Conservation (phyloP, 345 rosid genomes). For the Pistacia atlantica region DNA sequence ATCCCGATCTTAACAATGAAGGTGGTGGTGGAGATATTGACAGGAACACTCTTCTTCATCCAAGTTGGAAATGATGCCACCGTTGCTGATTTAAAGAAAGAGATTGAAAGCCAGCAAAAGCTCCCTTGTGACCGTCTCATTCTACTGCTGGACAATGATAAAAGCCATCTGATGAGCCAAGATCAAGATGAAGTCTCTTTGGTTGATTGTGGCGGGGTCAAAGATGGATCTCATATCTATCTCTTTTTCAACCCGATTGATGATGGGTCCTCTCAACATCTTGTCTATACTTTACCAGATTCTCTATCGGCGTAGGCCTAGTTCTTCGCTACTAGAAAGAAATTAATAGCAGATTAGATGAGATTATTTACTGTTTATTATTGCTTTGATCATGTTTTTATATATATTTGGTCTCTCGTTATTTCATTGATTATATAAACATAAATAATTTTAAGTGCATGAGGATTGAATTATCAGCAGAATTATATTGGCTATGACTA, state of each 20-base stretch:
- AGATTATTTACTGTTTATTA: neutral
- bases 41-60: conserved; percentile 54
- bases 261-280: conserved; percentile 19
- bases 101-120: conserved; percentile 47
- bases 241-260: conserved; percentile 51
- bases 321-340: neutral
- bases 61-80: conserved; percentile 53
- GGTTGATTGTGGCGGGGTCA: conserved; percentile 50
- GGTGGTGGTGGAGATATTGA: conserved; percentile 69
- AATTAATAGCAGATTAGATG: neutral
- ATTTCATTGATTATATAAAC: neutral
- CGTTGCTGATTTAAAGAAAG: conserved; percentile 55
- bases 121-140: conserved; percentile 59
- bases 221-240: conserved; percentile 60
- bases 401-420: neutral
- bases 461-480: neutral
- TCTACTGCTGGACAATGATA: conserved; percentile 30
- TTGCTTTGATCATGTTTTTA: neutral
- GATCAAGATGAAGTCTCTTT: conserved; percentile 46
- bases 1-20: conserved; percentile 39
- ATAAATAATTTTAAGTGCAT: too few relatives aligned
- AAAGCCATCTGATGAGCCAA: conserved; percentile 18
- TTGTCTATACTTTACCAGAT: neutral
- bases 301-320: neutral
- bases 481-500: neutral